Percentiles rank a stretch among this genome's conserved stretches.
Conservation (phyloP, 169 alveolate species). For the Eimeria sp. region DNA sequence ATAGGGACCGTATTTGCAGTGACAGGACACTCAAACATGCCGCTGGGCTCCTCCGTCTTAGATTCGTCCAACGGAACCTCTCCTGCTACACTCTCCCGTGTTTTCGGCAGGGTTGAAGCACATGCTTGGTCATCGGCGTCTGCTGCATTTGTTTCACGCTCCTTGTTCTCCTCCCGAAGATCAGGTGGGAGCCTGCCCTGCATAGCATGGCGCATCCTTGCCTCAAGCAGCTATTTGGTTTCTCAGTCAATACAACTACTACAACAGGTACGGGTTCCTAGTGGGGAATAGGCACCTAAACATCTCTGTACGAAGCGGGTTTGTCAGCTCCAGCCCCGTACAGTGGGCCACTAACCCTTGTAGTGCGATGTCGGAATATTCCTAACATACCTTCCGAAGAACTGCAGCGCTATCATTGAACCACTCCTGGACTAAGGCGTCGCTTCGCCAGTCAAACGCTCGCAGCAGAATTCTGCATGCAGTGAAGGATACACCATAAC, state of each 20-base stretch:
- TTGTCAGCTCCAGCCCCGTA: neutral
- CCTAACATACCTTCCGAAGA: slow-evolving; percentile 33
- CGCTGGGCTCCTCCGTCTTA: slow-evolving; percentile 17
- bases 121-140: neutral
- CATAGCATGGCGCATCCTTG: neutral
- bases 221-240: neutral
- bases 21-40: slow-evolving; percentile 78
- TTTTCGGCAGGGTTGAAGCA: neutral
- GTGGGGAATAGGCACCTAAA: neutral
- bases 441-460: slow-evolving; percentile 58
- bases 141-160: neutral
- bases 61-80: neutral
- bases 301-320: neutral
- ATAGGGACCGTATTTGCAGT: slow-evolving; percentile 58
- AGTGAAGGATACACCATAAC: neutral
- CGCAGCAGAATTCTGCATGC: slow-evolving; percentile 57
- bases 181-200: slow-evolving; percentile 64
- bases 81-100: neutral
- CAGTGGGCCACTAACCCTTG: neutral
- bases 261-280: neutral
- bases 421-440: slow-evolving; percentile 78
- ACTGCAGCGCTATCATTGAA: slow-evolving; percentile 67
- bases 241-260: neutral
- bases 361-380: neutral
- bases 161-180: slow-evolving; percentile 11